Base-by-base conservation (phyloP, 176 grass and related monocot genomes). In the Ananas comosus region DNA sequence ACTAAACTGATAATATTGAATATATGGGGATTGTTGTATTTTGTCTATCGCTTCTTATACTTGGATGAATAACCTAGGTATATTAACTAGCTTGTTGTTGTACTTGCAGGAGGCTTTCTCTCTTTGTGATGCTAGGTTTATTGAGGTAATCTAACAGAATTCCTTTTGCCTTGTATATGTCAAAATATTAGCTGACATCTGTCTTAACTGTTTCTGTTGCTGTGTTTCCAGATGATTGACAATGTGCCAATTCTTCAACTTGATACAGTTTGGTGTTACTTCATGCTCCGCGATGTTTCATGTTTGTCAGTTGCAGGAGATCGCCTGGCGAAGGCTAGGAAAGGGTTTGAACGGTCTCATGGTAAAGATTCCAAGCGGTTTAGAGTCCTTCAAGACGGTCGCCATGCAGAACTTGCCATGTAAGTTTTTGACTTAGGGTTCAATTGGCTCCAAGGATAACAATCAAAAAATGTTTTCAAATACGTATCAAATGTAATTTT, bases 231-330 rank as follows among this genome's bases (percentile, higher is more conserved):
- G 94, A 90, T 83, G 70, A 86, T 99, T 81, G 94, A 99, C 80
- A 99, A 99, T 72, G 72, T 90, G 53, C 89, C 94, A 10, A 88
- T 99, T 78, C 94, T 99, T 83, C 87, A 99, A 81, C 72, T 99
- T 52, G 89, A 99, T 87, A 92, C 81, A 78, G 89, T 99, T 9
- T 99, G 94, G 94, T 99, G 94, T 51, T 90, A 99, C 63, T 99
- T 99, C 74, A 81, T 88, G 84, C 89, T 92, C 83, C 79, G 70
- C 72, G 89, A 93, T 51, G 72, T 99, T 53, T 99, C 94, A 12
- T 50, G 82, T 23, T 68, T 99, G 74, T 76, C 88, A 78, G 80
- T 88, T 11, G 87, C 89, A 63, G 87, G 94, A 68, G 25, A 17
- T 68, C 84, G 84, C 65, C 75, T 99, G 48, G 72, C 74, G 50